Base-by-base conservation (phyloP, 2,329 filamentous ascomycete species). In the Trichoderma endophyticum region DNA sequence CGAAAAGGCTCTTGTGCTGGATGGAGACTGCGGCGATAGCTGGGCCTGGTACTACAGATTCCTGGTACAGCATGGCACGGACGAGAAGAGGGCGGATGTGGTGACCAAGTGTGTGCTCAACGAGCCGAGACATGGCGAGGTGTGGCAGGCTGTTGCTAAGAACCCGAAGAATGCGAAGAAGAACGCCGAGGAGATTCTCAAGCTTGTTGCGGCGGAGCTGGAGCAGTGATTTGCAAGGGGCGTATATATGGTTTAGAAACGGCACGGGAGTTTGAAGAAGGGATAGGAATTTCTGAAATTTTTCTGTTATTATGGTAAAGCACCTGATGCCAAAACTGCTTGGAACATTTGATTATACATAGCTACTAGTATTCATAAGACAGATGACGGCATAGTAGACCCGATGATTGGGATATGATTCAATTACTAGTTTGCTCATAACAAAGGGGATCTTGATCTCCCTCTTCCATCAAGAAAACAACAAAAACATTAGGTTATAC, bases 21-120 rank as follows among this genome's bases (percentile, higher is more conserved):
- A 99, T 78, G 90, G 91, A 43, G 95, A 98, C 80, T 84, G 90
- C 65, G 96, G 96, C 65, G 97, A 99, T 83, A 93, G 91, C 12
- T 99, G 97, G 97, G 95, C 94, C 24, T 99, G 95, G 95, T 99
- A 98, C 82, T 96, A 94, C 82, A 95, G 95, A 81, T 99, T 98
- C 81, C 79, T 98, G 75, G 80, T 90, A 76, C 93, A 98, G 85
- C 95, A 99, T 83, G 97, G 96, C 11, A 98, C 94, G 6, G 91
- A 94, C 71, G 95, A 97, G 85, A 99, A 98, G 90, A 87, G 92
- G 78, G 88, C 86, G 34, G 96, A 98, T 79, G 92, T 98, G 36
- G 81, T 97, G 6, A 86, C 86, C 71, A 97, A 97, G 83, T 95
- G 93, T 76, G 86, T 92, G 36, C 83, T 92, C 63, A 95, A 91